Evolutionary conservation across 2,329 filamentous ascomycete genomes (phyloP), one percentile per base, ranked within the genome.

Genomic region (Orbilia oligospora): DNA sequence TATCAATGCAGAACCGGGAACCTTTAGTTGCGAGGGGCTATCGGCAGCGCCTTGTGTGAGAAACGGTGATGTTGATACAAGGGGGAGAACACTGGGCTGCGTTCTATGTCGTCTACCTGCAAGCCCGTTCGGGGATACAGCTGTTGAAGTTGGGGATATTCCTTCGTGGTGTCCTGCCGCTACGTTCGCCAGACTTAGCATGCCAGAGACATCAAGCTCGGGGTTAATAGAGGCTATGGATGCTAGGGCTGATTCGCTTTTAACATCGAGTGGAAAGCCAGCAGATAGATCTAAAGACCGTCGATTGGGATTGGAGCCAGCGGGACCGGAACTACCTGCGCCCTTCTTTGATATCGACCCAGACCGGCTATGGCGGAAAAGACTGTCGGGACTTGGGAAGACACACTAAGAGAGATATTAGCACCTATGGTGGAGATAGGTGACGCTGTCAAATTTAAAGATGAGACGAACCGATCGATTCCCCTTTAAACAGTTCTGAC

Each of bases 321-420:
- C 63, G 44, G 44, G 33, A 67, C 55, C 53, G 48, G 61, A 51
- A 30, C 55, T 48, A 38, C 70, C 70, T 44, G 77, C 30, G 38
- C 65, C 71, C 69, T 71, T 69, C 24, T 75, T 72, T 20, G 80
- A 69, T 33, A 81, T 71, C 10, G 82, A 79, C 16, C 80, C 81
- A 41, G 82, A 81, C 77, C 81, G 81, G 79, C 76, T 63, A 80
- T 81, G n/a, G 80, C 81, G 72, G 66, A 80, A 71, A 61, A 80
- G 71, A 55, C 77, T 76, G 48, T 80, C 67, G 77, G 72, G 71
- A 64, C 71, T 76, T 44, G 72, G 67, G 68, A 76, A 80, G 56
- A 80, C 67, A 63, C 67, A 80, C 72, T 61, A 67, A 63, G 41
- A 41, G 53, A 30, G 41, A 49, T 44, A 63, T 66, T 30, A 73